A percentile compares a stretch with the other conserved stretches of the same genome.
Evolutionary conservation across 371 early-diverging fungal genomes (phyloP).

Genomic region (Rhizopus arrhizus): DNA sequence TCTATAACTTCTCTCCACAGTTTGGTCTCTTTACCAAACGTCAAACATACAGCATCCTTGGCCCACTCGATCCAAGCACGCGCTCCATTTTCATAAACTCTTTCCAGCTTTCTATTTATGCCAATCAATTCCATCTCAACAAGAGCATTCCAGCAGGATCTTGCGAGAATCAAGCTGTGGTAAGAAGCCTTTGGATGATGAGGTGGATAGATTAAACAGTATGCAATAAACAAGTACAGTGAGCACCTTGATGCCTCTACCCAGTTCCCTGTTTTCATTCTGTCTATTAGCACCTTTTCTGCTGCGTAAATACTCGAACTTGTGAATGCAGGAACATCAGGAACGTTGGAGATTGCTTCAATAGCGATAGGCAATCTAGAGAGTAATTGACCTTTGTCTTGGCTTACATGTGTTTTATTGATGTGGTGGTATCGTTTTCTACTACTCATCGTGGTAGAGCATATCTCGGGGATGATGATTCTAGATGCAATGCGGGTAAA

Average conservation of each 20-base stretch:
- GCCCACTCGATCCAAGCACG: slow-evolving; percentile 47
- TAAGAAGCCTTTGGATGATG: slow-evolving; percentile 68
- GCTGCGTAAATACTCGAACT: slow-evolving; percentile 31
- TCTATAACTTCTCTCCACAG: slow-evolving; percentile 53
- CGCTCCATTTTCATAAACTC: slow-evolving; percentile 44
- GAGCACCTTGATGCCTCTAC: slow-evolving; percentile 56
- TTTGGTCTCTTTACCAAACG: slow-evolving; percentile 41
- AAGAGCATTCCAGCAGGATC: slow-evolving; percentile 67
- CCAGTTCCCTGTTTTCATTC: slow-evolving; percentile 45
- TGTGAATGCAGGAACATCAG: slow-evolving; percentile 36
- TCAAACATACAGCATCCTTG: slow-evolving; percentile 25
- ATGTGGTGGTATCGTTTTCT: not conserved
- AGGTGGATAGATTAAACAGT: slow-evolving; percentile 69
- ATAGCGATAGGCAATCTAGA: slow-evolving; percentile 15
- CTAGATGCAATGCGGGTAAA: slow-evolving; percentile 41
- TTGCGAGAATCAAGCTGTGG: slow-evolving; percentile 65
- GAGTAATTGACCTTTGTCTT: too few relatives aligned
- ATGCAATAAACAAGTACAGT: slow-evolving; percentile 64
- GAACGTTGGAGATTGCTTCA: slow-evolving; percentile 25
- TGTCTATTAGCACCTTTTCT: slow-evolving; percentile 19
- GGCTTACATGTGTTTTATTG: too few relatives aligned
- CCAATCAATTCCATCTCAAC: slow-evolving; percentile 53
- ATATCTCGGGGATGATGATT: slow-evolving; percentile 37
- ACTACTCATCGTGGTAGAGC: slow-evolving; percentile 13
- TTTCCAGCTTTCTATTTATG: slow-evolving; percentile 41